Evolutionary conservation across 2,329 filamentous ascomycete species (phyloP).

Genomic region (Phaeosphaeria sp.): DNA sequence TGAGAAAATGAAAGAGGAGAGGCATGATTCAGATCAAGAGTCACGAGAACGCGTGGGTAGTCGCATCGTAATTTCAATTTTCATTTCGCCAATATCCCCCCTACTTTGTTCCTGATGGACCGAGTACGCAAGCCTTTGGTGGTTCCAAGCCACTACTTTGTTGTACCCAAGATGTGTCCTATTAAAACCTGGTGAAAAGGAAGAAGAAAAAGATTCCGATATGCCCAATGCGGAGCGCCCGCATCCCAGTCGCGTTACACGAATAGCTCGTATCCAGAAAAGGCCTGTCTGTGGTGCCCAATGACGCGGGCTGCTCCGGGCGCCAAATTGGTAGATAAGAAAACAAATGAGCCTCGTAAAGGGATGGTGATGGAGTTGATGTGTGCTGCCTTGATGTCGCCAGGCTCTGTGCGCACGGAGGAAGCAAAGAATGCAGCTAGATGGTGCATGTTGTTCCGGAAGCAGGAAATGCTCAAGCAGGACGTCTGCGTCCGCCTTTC

Average conservation of each 20-base stretch:
- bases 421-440: neutral
- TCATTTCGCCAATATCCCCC: neutral
- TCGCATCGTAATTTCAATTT: neutral
- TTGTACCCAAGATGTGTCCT: neutral
- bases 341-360: conserved; percentile 18
- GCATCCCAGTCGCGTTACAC: conserved; percentile 18
- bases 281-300: conserved; percentile 2
- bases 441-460: neutral
- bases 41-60: neutral
- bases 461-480: conserved; percentile 27
- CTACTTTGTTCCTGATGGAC: neutral
- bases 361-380: conserved; percentile 23
- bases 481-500: conserved; percentile 45
- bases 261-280: conserved; percentile 30
- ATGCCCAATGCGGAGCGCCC: neutral
- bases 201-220: neutral
- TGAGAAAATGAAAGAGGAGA: neutral
- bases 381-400: too few relatives aligned
- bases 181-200: neutral
- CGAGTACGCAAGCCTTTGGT: neutral
- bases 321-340: conserved; percentile 13
- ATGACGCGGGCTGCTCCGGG: conserved; percentile 20
- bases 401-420: neutral
- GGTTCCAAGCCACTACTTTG: neutral
- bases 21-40: neutral